Evolutionary conservation across 768 basidiomycete genomes (phyloP), one percentile per base, ranked within the genome.

Genomic region (Lactifluus pinguis): DNA sequence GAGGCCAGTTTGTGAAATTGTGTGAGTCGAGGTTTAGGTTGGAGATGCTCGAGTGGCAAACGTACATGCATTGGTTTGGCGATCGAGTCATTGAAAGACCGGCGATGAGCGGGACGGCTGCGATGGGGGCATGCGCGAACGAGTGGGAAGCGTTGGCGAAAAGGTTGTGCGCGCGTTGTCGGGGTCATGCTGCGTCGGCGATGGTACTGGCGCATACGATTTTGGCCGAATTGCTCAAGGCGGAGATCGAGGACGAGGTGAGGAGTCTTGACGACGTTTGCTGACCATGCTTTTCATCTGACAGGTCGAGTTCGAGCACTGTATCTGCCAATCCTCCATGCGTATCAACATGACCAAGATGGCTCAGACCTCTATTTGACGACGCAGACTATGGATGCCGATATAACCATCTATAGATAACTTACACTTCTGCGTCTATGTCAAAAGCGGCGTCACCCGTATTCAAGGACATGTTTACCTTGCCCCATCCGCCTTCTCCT

Each of bases 201-300:
- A 34, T 56, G 47, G 55, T 56, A 3, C 36, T 56, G 47, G 55
- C 55, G 32, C 47, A 56, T 14, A 56, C 44, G 10, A 29, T 17
- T 49, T 21, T 56, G 36, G 55, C 14, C 8, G 47, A 49, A 10
- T 3, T 56, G 34, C 47, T 56, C 47, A 49, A 56, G 47, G 55
- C 15, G 15, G 55, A 56, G 38, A 48, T 56, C 21, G 55, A 56
- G 21, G 55, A 56, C 21, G 55, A 56, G 55, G 55, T 56, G 36
- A 49, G 53, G 25, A 25, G 25, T 25, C 25, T 25, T 7, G 15
- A 48, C 15, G 19, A 36, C 34, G 34, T 7, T 41, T 34, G 15
- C 30, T 19, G 9, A 45, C 4, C 19, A 56, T 25, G 25, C 25
- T 1, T 25, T 25, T 25, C 25, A 25, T 1, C 25, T 25, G 25